A percentile compares a stretch with the other conserved stretches of the same genome.
Evolutionary conservation across 1,139 yeast genomes (phyloP).

Genomic region (Magnusiomyces suaveolens): DNA sequence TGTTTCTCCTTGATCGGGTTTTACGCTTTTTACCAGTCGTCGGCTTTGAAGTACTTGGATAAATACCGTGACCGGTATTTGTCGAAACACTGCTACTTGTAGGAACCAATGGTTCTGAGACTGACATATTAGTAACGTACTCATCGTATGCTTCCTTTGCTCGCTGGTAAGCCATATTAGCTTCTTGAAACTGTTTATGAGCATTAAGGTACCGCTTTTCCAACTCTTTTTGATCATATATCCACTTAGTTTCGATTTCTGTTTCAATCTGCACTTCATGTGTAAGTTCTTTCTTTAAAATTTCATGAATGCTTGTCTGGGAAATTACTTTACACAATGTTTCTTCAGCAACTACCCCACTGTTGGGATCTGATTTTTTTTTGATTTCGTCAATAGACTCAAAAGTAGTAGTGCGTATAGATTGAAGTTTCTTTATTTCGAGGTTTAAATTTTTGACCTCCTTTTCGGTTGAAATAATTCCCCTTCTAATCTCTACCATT

Average conservation of each 20-base stretch:
- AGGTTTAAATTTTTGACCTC: conserved; percentile 29
- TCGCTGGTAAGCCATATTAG: conserved; percentile 21
- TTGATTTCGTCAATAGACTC: conserved; percentile 17
- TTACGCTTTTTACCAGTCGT: conserved; percentile 7
- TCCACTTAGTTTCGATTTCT: conserved; percentile 29
- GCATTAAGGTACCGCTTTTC: conserved; percentile 29
- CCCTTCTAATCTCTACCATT: conserved; percentile 19
- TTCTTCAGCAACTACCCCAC: conserved; percentile 22
- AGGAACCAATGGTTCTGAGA: conserved; percentile 14
- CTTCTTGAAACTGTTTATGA: conserved; percentile 27
- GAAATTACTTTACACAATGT: conserved; percentile 19
- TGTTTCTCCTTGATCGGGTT: conserved; percentile 13
- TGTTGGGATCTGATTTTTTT: conserved; percentile 21
- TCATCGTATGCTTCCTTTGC: conserved; percentile 12
- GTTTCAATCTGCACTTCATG: conserved; percentile 21
- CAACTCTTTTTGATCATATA: conserved; percentile 27
- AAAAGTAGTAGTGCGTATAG: conserved; percentile 17
- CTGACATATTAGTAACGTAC: conserved; percentile 11
- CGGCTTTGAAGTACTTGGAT: conserved; percentile 5
- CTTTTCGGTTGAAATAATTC: conserved; percentile 34
- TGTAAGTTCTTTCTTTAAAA: conserved; percentile 17
- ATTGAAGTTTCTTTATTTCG: conserved; percentile 18
- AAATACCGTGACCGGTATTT: conserved; percentile 13
- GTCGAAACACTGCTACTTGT: conserved; percentile 7
- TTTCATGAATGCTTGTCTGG: conserved; percentile 19